phyloP scores from a whole-genome alignment of 331 rosid species.

The Malus hybrid region DNA sequence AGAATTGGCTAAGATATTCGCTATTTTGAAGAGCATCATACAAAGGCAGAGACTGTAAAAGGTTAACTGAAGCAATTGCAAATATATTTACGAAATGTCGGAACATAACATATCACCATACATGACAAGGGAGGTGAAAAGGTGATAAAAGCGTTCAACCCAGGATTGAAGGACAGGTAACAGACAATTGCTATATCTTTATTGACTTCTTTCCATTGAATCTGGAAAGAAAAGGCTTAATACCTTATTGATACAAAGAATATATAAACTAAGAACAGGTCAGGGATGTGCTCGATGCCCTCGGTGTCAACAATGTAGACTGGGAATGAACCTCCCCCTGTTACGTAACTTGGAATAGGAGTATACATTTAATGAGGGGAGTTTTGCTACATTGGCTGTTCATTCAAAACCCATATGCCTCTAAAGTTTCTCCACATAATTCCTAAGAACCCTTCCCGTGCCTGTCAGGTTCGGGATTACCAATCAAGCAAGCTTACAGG shows the following conservation, averaged over 20 bases:
- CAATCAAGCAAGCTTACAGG: slow-evolving; percentile 23
- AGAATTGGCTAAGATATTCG: neutral
- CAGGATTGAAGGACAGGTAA: slow-evolving; percentile 21
- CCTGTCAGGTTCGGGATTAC: slow-evolving; percentile 16
- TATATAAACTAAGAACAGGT: slow-evolving; percentile 30
- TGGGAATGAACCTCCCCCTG: neutral
- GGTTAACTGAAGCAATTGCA: too few relatives aligned
- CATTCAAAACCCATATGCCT: slow-evolving; percentile 3
- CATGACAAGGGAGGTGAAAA: neutral
- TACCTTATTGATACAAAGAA: slow-evolving; percentile 25
- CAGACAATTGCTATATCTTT: slow-evolving; percentile 31
- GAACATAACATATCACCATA: neutral
- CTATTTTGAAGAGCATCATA: neutral
- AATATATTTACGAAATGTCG: neutral
- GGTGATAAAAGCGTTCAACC: slow-evolving; percentile 5
- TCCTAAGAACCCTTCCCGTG: slow-evolving; percentile 25
- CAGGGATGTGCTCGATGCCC: slow-evolving; percentile 14
- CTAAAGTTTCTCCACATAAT: slow-evolving; percentile 7
- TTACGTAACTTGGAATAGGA: neutral
- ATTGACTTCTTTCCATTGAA: slow-evolving; percentile 24
- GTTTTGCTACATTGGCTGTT: slow-evolving; percentile 1
- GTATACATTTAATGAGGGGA: neutral
- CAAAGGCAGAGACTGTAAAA: too few relatives aligned
- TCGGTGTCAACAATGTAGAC: slow-evolving; percentile 11
- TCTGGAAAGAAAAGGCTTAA: slow-evolving; percentile 43